Evolutionary conservation across 306 rosid genomes (phyloP), one percentile per base, ranked within the genome.

Genomic region (Lathyrus oleraceus): DNA sequence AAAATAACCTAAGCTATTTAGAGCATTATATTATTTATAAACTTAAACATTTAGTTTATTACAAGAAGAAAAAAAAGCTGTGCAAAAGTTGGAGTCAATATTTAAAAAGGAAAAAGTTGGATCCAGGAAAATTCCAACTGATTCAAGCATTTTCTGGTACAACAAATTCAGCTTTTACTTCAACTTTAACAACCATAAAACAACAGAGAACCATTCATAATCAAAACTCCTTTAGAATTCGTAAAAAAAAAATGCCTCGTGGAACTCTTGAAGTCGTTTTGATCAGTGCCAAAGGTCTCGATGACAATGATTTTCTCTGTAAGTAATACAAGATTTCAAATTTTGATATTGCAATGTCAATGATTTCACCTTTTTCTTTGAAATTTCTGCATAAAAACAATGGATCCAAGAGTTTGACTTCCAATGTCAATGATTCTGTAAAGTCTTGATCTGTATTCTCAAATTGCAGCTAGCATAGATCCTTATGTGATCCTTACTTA

Each of bases 181-280:
- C 38, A 32, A 5, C 8, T 32, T 32, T 32, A 32, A 32, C 38
- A 32, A 32, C 38, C 38, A 32, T 35, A 4, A 30, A 30, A 30
- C 35, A 30, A 30, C 35, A 30, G 28, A 25, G 4, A 25, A 25
- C 28, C 2, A 23, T 57, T 9, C 13, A 25, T 27, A 49, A 21
- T 58, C 59, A 72, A 57, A 56, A 30, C 35, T 30, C 35, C 35
- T 30, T 30, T 5, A 30, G 1, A 70, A 57, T 57, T 20, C 44
- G 39, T 57, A 39, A 64, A 30, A 62, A 52, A 40, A 75, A 70
- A 73, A 83, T 83, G 87, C 78, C 78, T 69, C 82, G 74, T 40
- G 87, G 87, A 10, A 83, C 80, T 0, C 87, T 83, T 69, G 87
- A 83, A 79, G 87, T 83, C 73, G 38, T 83, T 79, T 63, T 83